Evolutionary conservation across 768 basidiomycete species (phyloP).

Genomic region (Rhizopogon vesiculosus): DNA sequence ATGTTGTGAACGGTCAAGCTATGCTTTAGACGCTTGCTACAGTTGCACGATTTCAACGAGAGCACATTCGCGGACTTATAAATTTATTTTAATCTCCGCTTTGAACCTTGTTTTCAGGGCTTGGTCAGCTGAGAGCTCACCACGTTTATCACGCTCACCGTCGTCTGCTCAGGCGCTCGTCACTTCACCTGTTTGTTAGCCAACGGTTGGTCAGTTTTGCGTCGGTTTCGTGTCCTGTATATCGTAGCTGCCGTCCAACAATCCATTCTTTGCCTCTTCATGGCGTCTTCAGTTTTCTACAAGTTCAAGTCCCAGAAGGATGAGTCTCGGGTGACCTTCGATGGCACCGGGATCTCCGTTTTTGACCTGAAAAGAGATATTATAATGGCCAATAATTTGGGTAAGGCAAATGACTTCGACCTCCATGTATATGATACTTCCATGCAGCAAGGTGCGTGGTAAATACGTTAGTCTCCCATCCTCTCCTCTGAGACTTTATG

Average conservation of each 20-base stretch:
- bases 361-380: constrained; percentile 99
- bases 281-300: constrained; percentile 97
- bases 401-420: constrained; percentile 97
- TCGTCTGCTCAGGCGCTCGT: background rate
- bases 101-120: constrained; percentile 3
- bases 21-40: background rate
- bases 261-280: constrained; percentile 23
- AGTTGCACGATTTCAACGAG: constrained; percentile 7
- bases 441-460: constrained; percentile 76
- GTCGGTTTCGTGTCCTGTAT: constrained; percentile 12
- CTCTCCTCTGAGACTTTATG: background rate
- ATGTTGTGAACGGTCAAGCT: constrained; percentile 9
- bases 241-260: constrained; percentile 8
- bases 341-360: constrained; percentile 97
- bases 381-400: constrained; percentile 92
- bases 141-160: constrained; percentile 1
- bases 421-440: constrained; percentile 80
- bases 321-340: constrained; percentile 95
- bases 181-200: constrained; percentile 13
- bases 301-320: constrained; percentile 93
- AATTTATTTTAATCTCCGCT: constrained; percentile 17
- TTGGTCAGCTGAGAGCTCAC: constrained; percentile 8
- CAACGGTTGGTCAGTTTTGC: constrained; percentile 16
- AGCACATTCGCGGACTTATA: constrained; percentile 7
- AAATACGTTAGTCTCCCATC: background rate